Conservation (phyloP, 495 filamentous ascomycete species). For the Elaphomyces granulatus region DNA sequence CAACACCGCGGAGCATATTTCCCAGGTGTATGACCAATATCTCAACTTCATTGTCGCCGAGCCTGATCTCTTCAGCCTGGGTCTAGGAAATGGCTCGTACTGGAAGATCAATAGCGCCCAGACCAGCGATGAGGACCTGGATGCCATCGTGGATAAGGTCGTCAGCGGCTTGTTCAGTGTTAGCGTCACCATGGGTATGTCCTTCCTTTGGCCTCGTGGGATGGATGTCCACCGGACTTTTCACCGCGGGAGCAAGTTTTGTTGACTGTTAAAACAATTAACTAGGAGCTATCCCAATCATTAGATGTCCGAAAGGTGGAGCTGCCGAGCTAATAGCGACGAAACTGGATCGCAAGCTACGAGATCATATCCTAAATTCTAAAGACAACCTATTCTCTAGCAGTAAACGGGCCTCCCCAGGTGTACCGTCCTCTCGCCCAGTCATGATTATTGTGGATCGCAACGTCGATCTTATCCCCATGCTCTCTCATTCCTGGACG, state of each 20-base stretch:
- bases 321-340: constrained; percentile 89
- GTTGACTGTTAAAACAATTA: too few species aligned
- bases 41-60: constrained; percentile 95
- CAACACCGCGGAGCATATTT: constrained; percentile 72
- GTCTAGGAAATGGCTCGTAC: constrained; percentile 79
- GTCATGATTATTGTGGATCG: constrained; percentile 85
- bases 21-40: constrained; percentile 93
- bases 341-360: constrained; percentile 86
- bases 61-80: constrained; percentile 88
- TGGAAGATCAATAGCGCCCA: constrained; percentile 88
- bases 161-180: constrained; percentile 95
- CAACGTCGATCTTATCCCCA: constrained; percentile 92
- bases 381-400: constrained; percentile 85
- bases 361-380: constrained; percentile 93
- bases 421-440: constrained; percentile 58
- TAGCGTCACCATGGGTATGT: constrained; percentile 84
- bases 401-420: constrained; percentile 33
- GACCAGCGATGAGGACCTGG: constrained; percentile 79
- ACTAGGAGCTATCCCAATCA: constrained; percentile 77
- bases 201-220: too few species aligned
- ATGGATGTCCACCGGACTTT: too few species aligned
- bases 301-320: constrained; percentile 78
- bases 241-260: too few species aligned
- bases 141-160: constrained; percentile 72
- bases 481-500: constrained; percentile 98